Evolutionary conservation across 139 green algal species (phyloP).

Genomic region (Edaphochlamys debaryana): DNA sequence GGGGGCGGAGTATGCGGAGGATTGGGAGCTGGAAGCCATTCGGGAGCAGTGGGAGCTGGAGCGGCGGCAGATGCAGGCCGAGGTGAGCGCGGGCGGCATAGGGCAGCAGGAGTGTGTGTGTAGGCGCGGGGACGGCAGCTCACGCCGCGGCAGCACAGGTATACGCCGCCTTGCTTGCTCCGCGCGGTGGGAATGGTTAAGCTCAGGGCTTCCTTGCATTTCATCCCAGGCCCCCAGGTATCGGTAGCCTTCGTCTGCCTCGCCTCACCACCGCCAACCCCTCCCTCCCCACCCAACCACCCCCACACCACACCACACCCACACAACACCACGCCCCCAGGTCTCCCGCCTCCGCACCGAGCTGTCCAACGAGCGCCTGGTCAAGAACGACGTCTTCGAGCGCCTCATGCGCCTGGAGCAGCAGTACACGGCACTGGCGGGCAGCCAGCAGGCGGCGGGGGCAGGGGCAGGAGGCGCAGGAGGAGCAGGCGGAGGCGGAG

Average conservation of each 20-base stretch:
- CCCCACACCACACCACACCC: no score
- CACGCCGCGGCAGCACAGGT: not conserved
- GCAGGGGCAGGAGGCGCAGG: not conserved
- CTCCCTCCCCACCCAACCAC: no score
- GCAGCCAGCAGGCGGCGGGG: not conserved
- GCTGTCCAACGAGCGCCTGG: constrained; percentile 28
- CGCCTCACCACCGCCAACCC: no score
- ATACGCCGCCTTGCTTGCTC: no score
- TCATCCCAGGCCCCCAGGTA: no score
- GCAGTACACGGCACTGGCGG: constrained; percentile 10
- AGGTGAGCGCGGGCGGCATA: not conserved
- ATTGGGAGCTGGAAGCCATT: constrained; percentile 8
- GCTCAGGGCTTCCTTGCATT: no score
- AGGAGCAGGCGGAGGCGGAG: not conserved
- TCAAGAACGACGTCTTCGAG: constrained; percentile 41
- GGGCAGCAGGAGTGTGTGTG: not conserved
- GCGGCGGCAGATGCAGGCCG: constrained; percentile 33
- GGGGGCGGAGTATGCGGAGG: not conserved
- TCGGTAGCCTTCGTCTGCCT: no score
- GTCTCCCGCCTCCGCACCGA: constrained; percentile 1
- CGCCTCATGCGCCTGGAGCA: constrained; percentile 32
- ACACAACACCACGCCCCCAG: not conserved
- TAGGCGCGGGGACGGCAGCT: no score
- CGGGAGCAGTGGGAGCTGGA: constrained; percentile 35
- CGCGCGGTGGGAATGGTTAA: no score